phyloP scores from a whole-genome alignment of 495 filamentous ascomycete genomes.

The Astrothelium macrocarpum region DNA sequence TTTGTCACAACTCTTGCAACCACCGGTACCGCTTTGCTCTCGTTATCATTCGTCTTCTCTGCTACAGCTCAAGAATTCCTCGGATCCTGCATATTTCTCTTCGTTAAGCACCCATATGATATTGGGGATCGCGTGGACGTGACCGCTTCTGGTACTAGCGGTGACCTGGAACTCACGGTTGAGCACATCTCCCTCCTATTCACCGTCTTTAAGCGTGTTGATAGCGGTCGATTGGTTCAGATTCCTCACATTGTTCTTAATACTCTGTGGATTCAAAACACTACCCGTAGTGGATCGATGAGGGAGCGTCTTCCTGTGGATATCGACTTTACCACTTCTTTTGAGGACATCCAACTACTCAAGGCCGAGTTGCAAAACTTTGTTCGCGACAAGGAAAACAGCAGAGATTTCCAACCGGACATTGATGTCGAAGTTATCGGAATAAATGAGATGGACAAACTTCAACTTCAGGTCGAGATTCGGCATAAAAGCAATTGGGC shows the following conservation, averaged over 20 bases:
- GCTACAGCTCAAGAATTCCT: constrained; percentile 87
- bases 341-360: constrained; percentile 78
- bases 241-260: constrained; percentile 88
- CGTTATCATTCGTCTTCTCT: constrained; percentile 88
- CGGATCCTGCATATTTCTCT: constrained; percentile 93
- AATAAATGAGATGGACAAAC: constrained; percentile 78
- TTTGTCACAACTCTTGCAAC: constrained; percentile 84
- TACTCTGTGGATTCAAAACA: constrained; percentile 85
- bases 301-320: constrained; percentile 71
- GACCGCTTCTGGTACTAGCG: constrained; percentile 12
- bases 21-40: constrained; percentile 89
- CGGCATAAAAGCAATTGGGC: constrained; percentile 94
- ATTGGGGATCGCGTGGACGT: constrained; percentile 92
- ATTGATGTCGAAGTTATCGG: constrained; percentile 67
- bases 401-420: constrained; percentile 81
- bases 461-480: constrained; percentile 73
- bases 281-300: constrained; percentile 84
- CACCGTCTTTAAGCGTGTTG: constrained; percentile 81
- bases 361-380: constrained; percentile 74
- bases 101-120: constrained; percentile 92
- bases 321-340: constrained; percentile 72
- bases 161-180: constrained; percentile 62
- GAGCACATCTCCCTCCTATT: constrained; percentile 92
- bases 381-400: constrained; percentile 76
- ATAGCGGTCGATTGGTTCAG: constrained; percentile 74